These are phyloP conservation scores for Phoma sp. DNA, from an alignment of 2,329 filamentous ascomycete genomes.

Conservation along the genomic window DNA sequence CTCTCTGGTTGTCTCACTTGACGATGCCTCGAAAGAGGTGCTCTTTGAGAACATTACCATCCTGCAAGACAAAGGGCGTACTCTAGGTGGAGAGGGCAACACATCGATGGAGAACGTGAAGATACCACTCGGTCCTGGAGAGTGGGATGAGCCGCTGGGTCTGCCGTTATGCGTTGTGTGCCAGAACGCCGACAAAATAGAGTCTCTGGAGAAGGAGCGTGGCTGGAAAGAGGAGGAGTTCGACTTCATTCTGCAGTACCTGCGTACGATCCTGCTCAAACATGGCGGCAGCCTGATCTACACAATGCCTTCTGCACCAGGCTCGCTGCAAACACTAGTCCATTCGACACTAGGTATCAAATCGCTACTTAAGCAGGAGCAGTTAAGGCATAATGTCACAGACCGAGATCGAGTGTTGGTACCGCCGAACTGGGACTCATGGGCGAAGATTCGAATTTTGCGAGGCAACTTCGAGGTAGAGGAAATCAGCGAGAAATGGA, in stretches of 20 bases:
- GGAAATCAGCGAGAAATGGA: conserved; percentile 82
- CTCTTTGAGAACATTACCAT: conserved; percentile 85
- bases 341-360: conserved; percentile 88
- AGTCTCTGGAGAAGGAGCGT: conserved; percentile 84
- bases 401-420: conserved; percentile 94
- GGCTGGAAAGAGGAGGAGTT: conserved; percentile 97
- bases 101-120: conserved; percentile 50
- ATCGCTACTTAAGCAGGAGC: conserved; percentile 67
- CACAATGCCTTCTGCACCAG: conserved; percentile 62
- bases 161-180: conserved; percentile 93
- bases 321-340: conserved; percentile 77
- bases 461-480: conserved; percentile 93
- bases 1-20: conserved; percentile 75
- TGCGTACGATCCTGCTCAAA: conserved; percentile 86
- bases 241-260: conserved; percentile 90
- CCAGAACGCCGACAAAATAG: conserved; percentile 93
- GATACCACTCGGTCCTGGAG: conserved; percentile 82
- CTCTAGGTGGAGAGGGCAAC: conserved; percentile 33
- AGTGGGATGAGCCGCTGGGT: conserved; percentile 90
- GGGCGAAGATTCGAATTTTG: conserved; percentile 93
- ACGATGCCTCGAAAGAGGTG: conserved; percentile 76
- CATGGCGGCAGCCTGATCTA: conserved; percentile 65
- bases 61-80: conserved; percentile 68
- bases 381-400: conserved; percentile 74
- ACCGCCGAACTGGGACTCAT: conserved; percentile 97